Base-by-base conservation (phyloP, 2,329 filamentous ascomycete genomes). In the Orbilia oligospora region DNA sequence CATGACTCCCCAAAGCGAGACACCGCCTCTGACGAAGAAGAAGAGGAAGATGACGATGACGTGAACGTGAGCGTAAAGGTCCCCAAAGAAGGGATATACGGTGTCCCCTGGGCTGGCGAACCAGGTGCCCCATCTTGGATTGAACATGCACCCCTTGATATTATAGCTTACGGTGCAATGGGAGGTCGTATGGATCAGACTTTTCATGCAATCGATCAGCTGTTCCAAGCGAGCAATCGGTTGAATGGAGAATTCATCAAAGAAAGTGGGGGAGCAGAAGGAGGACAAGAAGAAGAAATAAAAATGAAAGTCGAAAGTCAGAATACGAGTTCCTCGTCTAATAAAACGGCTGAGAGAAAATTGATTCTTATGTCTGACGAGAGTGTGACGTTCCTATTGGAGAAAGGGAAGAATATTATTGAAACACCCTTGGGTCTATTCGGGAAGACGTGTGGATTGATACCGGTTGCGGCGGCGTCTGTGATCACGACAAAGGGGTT, bases 171-270 rank as follows among this genome's bases (percentile, higher is more conserved):
- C 5, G 94, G 95, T 48, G 93, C 94, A 1, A 88, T 98, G 0
- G 93, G 93, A 51, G 96, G 96, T 5, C 90, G 96, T 33, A 92
- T 98, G 16, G 96, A 99, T 84, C 96, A 99, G 84, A 95, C 92
- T 0, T 88, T 99, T 58, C 94, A 93, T 72, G 91, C 97, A 82
- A 88, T 99, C 66, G 93, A 97, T 83, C 93, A 97, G 83, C 87
- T 98, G 55, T 94, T 88, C 72, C 85, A 86, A 75, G 88, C 84
- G 81, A 83, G 81, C 4, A 76, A 87, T 81, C 85, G 87, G 36
- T 18, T 46, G 33, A 61, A 56, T 80, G 16, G 71, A 81, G 82
- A 38, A 83, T n/a, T n/a, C n/a, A 18, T 41, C 5, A 9, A 48
- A 48, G 44, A 10, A 48, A 48, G 44, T 48, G 44, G 44, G 18